Evolutionary conservation across 345 rosid genomes (phyloP).

Genomic region (Heritiera fomes): DNA sequence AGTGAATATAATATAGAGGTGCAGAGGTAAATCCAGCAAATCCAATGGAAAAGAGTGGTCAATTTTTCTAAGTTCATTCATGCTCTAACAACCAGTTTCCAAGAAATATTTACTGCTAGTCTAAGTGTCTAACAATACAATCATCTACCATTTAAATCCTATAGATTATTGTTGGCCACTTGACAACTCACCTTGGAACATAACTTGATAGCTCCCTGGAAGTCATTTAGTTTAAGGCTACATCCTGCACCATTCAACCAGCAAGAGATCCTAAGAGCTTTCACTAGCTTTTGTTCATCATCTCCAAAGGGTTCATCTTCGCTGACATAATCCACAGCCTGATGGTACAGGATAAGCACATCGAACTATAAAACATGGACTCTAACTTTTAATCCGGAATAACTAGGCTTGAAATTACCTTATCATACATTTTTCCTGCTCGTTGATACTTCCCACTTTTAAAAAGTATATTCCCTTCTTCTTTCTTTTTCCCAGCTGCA

Average conservation of each 20-base stretch:
- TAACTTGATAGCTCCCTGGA: constrained; percentile 44
- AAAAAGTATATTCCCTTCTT: constrained; percentile 57
- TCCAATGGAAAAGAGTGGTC: not conserved
- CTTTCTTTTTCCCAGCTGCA: constrained; percentile 50
- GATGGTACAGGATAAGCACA: constrained; percentile 13
- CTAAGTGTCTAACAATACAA: not conserved
- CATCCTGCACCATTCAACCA: constrained; percentile 68
- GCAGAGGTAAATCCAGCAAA: too few relatives aligned
- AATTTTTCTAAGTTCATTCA: not conserved
- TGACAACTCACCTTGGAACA: constrained; percentile 48
- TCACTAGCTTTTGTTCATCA: constrained; percentile 44
- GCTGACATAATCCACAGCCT: constrained; percentile 51
- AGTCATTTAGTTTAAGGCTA: constrained; percentile 51
- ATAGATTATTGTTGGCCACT: not conserved
- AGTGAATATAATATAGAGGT: too few relatives aligned
- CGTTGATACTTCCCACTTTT: constrained; percentile 51
- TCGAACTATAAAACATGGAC: constrained; percentile 10
- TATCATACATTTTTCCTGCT: constrained; percentile 55
- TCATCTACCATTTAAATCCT: not conserved
- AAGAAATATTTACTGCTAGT: not conserved
- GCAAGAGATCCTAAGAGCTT: constrained; percentile 51
- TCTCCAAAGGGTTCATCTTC: constrained; percentile 50
- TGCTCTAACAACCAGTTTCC: constrained; percentile 5
- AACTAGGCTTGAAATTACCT: constrained; percentile 34
- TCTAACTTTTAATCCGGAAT: constrained; percentile 2